Conservation (phyloP, 176 grass and related monocot genomes). For the Zizania latifolia region DNA sequence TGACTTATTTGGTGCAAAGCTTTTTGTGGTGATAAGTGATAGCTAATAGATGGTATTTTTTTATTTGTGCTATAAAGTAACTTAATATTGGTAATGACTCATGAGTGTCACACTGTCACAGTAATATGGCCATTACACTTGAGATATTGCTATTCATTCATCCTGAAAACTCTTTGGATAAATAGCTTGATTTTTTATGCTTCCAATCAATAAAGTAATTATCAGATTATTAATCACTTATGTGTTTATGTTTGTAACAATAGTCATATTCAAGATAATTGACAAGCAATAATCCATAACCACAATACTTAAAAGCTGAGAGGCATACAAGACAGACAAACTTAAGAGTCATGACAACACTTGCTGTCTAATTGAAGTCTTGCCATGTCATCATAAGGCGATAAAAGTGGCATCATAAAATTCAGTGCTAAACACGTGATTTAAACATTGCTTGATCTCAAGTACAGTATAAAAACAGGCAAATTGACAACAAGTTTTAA, state of each 20-base stretch:
- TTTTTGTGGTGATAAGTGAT: neutral
- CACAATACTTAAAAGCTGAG: neutral
- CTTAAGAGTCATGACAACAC: neutral
- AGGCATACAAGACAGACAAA: conserved; percentile 12
- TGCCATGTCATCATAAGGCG: neutral
- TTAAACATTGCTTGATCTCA: no score
- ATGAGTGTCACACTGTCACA: neutral
- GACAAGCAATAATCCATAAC: neutral
- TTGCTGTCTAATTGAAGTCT: neutral
- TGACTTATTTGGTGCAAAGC: no score
- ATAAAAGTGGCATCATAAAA: neutral
- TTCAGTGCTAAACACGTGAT: no score
- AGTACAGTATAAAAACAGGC: no score
- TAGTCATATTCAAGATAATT: neutral
- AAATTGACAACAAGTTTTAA: no score
- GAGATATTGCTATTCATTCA: neutral
- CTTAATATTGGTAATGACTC: conserved; percentile 4
- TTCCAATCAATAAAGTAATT: neutral
- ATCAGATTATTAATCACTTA: neutral
- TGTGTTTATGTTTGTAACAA: neutral
- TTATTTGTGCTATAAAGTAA: neutral
- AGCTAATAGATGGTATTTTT: neutral
- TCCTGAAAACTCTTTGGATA: neutral
- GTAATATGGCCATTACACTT: neutral
- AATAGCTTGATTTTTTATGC: conserved; percentile 11